Evolutionary conservation across 495 filamentous ascomycete species (phyloP), one percentile per base, ranked within the genome.

Genomic region (Tuber umbilicatum): DNA sequence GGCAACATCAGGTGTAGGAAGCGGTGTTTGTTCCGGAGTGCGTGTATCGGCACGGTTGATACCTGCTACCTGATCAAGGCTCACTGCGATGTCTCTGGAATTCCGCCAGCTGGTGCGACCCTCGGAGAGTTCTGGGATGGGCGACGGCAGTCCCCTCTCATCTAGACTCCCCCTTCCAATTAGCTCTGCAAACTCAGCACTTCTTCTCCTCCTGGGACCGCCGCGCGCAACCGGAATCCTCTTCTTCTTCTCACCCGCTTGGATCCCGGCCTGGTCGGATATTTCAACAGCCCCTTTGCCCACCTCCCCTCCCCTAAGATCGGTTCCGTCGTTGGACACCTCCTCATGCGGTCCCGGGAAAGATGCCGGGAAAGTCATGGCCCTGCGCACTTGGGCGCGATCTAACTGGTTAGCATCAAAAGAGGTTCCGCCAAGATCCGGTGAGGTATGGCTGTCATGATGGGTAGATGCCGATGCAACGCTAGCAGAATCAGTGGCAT

Each of bases 341-440:
- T 35, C 55, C 55, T 64, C 55, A 17, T 64, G 55, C 5, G 27
- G 27, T 17, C 55, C 55, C 14, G 27, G 2, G 14, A 35, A 64
- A 31, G 69, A 75, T 9, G 39, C 39, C 3, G n/a, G n/a, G n/a
- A n/a, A n/a, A n/a, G n/a, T n/a, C n/a, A n/a, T n/a, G n/a, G 73
- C 37, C 6, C 70, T 60, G 27, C 69, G 72, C 7, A 27, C 60
- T 71, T 79, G 69, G 23, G 70, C 70, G 40, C 73, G 69, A 38
- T 74, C 69, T 9, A 69, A 68, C 39, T 72, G 69, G 47, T 38
- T 72, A 31, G 69, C 12, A 50, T 79, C 77, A 68, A 79, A 69
- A 40, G 45, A 64, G 27, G 55, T 4, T 64, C 55, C 35, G 31
- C 55, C 55, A 35, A 35, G 55, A 19, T 64, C 55, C 27, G 35